Evolutionary conservation across 139 green algal species (phyloP).

Genomic region (Coccomyxa sp.): DNA sequence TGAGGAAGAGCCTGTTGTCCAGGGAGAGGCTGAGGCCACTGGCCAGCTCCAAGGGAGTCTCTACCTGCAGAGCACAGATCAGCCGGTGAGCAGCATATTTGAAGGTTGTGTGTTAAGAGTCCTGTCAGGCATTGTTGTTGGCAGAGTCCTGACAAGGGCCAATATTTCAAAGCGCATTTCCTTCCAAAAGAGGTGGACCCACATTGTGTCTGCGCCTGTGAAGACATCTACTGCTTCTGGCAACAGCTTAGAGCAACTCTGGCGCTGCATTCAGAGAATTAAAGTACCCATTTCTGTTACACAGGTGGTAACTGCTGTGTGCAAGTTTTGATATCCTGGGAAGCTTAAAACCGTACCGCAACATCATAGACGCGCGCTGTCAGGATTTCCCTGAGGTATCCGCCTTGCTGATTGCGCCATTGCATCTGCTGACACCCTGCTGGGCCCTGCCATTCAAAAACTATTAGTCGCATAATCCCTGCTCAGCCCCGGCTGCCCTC

Average conservation of each 20-base stretch:
- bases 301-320: too few relatives aligned
- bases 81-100: too few relatives aligned
- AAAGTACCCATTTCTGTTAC: too few relatives aligned
- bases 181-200: neutral
- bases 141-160: too few relatives aligned
- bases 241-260: neutral
- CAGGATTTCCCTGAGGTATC: conserved; percentile 88
- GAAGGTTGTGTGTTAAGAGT: too few relatives aligned
- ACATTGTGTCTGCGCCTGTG: neutral
- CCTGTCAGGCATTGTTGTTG: too few relatives aligned
- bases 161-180: neutral
- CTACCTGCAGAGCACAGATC: conserved; percentile 37
- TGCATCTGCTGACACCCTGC: conserved; percentile 50
- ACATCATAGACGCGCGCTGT: conserved; percentile 95
- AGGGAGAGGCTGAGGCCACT: conserved; percentile 67
- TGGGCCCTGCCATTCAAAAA: conserved; percentile 30
- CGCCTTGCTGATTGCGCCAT: conserved; percentile 61
- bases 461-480: neutral
- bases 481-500: too few relatives aligned
- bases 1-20: conserved; percentile 78
- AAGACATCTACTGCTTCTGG: neutral
- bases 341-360: conserved; percentile 45
- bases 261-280: neutral
- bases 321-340: too few relatives aligned
- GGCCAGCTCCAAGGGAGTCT: conserved; percentile 81